Evolutionary conservation across 257 asterid species (phyloP).

Genomic region (Echium plantagineum): DNA sequence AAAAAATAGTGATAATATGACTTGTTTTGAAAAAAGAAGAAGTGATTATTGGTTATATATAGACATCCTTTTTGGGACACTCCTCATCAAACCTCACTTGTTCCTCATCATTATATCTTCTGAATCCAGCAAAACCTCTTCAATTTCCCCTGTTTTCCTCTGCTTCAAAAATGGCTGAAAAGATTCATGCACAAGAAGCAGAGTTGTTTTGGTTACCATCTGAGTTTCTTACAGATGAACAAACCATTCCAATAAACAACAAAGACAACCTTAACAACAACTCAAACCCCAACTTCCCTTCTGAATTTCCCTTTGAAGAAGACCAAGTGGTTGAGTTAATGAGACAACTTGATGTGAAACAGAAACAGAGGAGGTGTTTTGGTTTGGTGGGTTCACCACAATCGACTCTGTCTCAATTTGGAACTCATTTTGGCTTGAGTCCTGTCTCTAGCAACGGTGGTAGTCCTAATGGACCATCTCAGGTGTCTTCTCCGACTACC

Average conservation of each 20-base stretch:
- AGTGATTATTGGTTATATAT: no score
- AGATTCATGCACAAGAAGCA: neutral
- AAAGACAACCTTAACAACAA: neutral
- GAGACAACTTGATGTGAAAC: constrained; percentile 13
- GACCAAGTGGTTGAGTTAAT: constrained; percentile 16
- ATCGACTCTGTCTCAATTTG: neutral
- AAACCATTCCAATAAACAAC: neutral
- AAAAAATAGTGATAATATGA: no score
- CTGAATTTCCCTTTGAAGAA: constrained; percentile 36
- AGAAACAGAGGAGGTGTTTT: constrained; percentile 4
- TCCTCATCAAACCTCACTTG: neutral
- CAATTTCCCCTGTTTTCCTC: neutral
- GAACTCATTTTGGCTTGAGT: neutral
- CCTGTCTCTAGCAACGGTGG: constrained; percentile 1
- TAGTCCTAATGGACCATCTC: constrained; percentile 2
- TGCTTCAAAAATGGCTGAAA: neutral
- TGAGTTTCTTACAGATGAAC: neutral
- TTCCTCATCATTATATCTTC: neutral
- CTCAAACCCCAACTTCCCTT: constrained; percentile 23
- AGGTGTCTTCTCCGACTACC: constrained; percentile 17
- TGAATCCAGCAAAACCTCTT: neutral
- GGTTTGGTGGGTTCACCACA: constrained; percentile 15
- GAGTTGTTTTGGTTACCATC: neutral
- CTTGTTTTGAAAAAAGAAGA: no score
- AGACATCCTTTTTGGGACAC: neutral